Percentiles rank a stretch among this genome's conserved stretches.
Evolutionary conservation across 1,139 yeast genomes (phyloP).

Genomic region (Candida glucosophila): DNA sequence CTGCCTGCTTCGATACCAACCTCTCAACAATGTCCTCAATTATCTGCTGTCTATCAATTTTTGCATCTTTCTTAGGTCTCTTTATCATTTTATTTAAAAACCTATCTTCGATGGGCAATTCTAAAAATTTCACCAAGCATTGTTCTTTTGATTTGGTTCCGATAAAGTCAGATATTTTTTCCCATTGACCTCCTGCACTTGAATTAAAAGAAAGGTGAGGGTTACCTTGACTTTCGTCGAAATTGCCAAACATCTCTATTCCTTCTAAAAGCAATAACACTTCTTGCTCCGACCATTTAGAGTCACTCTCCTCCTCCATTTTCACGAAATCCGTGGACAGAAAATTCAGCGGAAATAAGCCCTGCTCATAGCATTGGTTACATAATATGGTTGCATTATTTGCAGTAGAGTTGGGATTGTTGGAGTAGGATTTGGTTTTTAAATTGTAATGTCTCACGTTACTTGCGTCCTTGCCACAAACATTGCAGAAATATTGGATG

Average conservation of each 20-base stretch:
- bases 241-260: conserved; percentile 52
- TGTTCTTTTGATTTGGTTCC: conserved; percentile 82
- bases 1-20: conserved; percentile 24
- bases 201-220: conserved; percentile 16
- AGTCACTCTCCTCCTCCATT: conserved; percentile 34
- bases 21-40: conserved; percentile 28
- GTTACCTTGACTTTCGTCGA: conserved; percentile 15
- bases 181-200: conserved; percentile 70
- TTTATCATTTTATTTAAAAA: conserved; percentile 48
- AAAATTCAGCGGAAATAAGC: conserved; percentile 85
- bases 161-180: conserved; percentile 77
- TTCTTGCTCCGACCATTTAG: conserved; percentile 85
- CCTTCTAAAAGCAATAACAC: conserved; percentile 78
- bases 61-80: conserved; percentile 9
- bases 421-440: conserved; percentile 56
- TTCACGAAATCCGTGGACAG: conserved; percentile 81
- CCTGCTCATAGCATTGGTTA: conserved; percentile 74
- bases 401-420: conserved; percentile 30
- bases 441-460: conserved; percentile 83
- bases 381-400: conserved; percentile 57
- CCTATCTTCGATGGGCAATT: conserved; percentile 89
- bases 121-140: conserved; percentile 79
- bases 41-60: conserved; percentile 15
- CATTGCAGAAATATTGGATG: conserved; percentile 71
- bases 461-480: conserved; percentile 87